Percentiles rank a stretch among this genome's conserved stretches.
These are phyloP conservation scores for Aspergillus sclerotioniger DNA, from an alignment of 495 filamentous ascomycete genomes.

Conservation along the genomic window DNA sequence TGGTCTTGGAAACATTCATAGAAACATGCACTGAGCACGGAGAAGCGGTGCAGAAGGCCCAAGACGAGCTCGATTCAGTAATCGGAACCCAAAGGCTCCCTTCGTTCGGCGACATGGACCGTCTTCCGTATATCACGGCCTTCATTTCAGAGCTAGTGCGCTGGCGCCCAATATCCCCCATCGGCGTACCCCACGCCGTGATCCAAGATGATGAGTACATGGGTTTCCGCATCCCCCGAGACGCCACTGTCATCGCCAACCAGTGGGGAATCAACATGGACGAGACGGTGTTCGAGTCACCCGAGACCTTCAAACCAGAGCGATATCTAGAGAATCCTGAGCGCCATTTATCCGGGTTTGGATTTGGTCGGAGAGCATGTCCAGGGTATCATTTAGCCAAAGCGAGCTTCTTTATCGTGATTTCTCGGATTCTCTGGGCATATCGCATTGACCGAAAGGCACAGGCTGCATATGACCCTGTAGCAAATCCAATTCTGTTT, in stretches of 20 bases:
- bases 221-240: constrained; percentile 7
- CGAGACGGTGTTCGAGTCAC: constrained; percentile 32
- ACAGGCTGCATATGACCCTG: neutral
- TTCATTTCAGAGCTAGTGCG: constrained; percentile 34
- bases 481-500: neutral
- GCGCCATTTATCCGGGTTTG: constrained; percentile 26
- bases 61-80: constrained; percentile 40
- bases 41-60: constrained; percentile 40
- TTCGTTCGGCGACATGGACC: constrained; percentile 15
- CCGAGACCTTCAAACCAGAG: constrained; percentile 36
- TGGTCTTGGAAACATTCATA: constrained; percentile 34
- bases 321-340: constrained; percentile 35
- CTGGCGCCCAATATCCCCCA: constrained; percentile 32
- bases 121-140: constrained; percentile 33
- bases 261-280: constrained; percentile 38
- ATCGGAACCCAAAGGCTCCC: constrained; percentile 18
- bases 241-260: constrained; percentile 1
- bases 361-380: constrained; percentile 22
- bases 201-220: constrained; percentile 50
- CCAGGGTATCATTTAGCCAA: constrained; percentile 51
- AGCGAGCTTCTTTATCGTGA: constrained; percentile 43
- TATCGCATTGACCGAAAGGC: constrained; percentile 37
- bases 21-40: constrained; percentile 38
- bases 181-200: constrained; percentile 50
- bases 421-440: constrained; percentile 51